Percentiles rank a stretch among this genome's conserved stretches.
phyloP scores from a whole-genome alignment of 225 moss, liverwort and hornwort species.

The Pseudoscleropodium purum region DNA sequence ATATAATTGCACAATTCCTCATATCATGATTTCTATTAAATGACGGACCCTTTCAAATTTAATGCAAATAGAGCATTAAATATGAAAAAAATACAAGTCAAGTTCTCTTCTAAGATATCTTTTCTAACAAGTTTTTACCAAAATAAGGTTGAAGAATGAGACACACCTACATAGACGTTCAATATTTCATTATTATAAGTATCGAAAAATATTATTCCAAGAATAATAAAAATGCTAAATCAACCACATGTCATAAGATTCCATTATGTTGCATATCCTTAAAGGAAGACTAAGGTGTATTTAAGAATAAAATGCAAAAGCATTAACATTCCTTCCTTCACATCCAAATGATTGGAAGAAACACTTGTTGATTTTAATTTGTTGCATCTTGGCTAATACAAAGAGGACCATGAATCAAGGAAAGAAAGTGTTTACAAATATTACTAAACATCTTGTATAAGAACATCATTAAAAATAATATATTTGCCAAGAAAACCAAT shows the following conservation, averaged over 20 bases:
- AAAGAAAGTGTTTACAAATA: not conserved
- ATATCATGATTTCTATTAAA: not conserved
- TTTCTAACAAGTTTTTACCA: not conserved
- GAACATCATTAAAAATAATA: not conserved
- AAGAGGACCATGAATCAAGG: not conserved
- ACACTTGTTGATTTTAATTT: not conserved
- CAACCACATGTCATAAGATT: not conserved
- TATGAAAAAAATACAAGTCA: not conserved
- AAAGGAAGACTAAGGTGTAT: no score
- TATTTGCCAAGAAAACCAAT: not conserved
- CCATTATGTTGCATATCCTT: rapidly evolving
- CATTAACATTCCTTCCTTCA: not conserved
- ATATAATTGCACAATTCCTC: not conserved
- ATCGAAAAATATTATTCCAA: not conserved
- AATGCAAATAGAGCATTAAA: not conserved
- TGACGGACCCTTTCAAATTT: no score
- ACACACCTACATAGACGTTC: not conserved
- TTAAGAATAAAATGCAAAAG: not conserved
- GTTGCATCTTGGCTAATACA: not conserved
- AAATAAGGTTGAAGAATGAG: not conserved
- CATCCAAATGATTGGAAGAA: not conserved
- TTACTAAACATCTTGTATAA: not conserved
- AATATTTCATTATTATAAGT: not conserved
- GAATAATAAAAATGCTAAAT: not conserved
- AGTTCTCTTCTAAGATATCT: not conserved